A percentile compares a stretch with the other conserved stretches of the same genome.
These are phyloP conservation scores for Syncephalastrum racemosum DNA, from an alignment of 371 early-diverging fungal species.

Conservation along the genomic window DNA sequence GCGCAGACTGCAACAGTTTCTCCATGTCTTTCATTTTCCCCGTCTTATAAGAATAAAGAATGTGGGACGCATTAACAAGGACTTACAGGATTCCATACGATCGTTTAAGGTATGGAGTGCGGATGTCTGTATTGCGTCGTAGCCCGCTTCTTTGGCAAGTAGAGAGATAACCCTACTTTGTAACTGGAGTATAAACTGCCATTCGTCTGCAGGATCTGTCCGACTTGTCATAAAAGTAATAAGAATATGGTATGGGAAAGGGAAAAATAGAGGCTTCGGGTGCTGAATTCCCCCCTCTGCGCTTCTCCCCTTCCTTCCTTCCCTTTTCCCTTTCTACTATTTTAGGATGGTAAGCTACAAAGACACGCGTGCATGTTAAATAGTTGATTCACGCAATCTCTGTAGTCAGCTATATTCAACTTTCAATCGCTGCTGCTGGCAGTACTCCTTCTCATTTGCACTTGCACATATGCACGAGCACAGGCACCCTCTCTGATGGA, in stretches of 20 bases:
- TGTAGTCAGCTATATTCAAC: slow-evolving; percentile 78
- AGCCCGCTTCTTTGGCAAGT: slow-evolving; percentile 46
- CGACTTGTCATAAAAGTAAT: background rate
- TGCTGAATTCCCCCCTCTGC: background rate
- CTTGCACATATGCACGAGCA: slow-evolving; percentile 73
- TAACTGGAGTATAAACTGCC: slow-evolving; percentile 13
- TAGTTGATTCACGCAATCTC: no score
- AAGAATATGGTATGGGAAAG: background rate
- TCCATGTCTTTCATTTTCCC: slow-evolving; percentile 45
- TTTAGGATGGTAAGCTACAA: no score
- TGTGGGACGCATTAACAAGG: background rate
- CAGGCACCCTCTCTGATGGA: slow-evolving; percentile 74
- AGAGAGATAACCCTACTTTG: slow-evolving; percentile 30
- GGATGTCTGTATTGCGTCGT: slow-evolving; percentile 45
- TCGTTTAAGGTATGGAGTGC: slow-evolving; percentile 46
- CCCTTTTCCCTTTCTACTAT: no score
- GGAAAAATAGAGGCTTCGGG: slow-evolving; percentile 1
- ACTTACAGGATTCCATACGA: slow-evolving; percentile 47
- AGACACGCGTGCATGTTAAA: no score
- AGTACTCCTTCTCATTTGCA: slow-evolving; percentile 73
- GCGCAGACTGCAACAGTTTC: slow-evolving; percentile 43
- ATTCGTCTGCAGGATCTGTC: background rate
- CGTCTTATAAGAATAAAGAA: slow-evolving; percentile 2
- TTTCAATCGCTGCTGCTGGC: slow-evolving; percentile 78
- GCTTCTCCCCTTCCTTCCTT: no score